A percentile compares a stretch with the other conserved stretches of the same genome.
These are phyloP conservation scores for Cucumis cinereus DNA, from an alignment of 306 rosid species.

Conservation along the genomic window DNA sequence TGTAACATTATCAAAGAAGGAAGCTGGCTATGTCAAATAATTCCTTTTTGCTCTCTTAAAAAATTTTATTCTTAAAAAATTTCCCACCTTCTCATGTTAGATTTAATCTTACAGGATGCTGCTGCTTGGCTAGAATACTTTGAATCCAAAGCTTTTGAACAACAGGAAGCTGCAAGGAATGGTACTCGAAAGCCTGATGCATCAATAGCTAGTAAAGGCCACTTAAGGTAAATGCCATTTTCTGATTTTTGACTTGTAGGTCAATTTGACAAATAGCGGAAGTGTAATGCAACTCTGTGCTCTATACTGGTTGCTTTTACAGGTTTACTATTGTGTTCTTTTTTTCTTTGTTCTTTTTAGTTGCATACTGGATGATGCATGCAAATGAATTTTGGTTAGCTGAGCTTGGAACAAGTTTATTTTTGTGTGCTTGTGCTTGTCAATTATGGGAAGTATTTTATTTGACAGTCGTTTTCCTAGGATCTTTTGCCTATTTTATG, in stretches of 20 bases:
- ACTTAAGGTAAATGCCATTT: slow-evolving; percentile 54
- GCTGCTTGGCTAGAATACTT: slow-evolving; percentile 99
- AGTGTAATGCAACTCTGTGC: not conserved
- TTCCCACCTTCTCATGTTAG: not conserved
- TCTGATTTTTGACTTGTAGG: slow-evolving; percentile 5
- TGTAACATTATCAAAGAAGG: not conserved
- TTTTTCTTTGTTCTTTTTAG: not conserved
- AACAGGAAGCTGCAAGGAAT: slow-evolving; percentile 97
- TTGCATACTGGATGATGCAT: not conserved
- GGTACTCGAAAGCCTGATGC: slow-evolving; percentile 97
- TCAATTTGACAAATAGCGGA: not conserved
- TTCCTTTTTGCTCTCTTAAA: not conserved
- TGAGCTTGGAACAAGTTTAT: not conserved
- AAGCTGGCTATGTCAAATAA: not conserved
- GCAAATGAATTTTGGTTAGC: not conserved
- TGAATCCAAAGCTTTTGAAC: slow-evolving; percentile 98
- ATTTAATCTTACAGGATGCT: slow-evolving; percentile 55
- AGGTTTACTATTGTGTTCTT: not conserved
- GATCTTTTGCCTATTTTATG: not conserved
- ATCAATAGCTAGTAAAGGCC: slow-evolving; percentile 97
- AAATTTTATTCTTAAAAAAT: not conserved
- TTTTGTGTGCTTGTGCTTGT: not conserved
- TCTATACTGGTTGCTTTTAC: not conserved
- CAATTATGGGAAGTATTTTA: not conserved
- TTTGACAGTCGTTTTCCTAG: not conserved